These are phyloP conservation scores for Vigna nakashimae DNA, from an alignment of 306 rosid genomes.

Conservation along the genomic window DNA sequence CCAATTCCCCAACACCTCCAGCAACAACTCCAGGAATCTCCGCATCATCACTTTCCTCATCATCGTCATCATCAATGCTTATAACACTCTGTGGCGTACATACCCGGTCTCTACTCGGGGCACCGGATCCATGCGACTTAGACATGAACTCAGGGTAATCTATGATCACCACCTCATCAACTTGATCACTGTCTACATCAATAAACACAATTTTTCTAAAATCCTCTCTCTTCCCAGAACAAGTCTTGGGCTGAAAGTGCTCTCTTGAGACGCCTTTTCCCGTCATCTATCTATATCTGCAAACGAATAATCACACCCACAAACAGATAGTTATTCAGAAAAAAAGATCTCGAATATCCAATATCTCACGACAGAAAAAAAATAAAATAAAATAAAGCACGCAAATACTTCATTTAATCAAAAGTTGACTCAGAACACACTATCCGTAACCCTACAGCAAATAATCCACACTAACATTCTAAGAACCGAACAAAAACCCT, in stretches of 20 bases:
- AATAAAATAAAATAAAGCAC: background rate
- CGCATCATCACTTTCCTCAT: constrained; percentile 60
- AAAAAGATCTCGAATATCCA: background rate
- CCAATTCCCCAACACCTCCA: constrained; percentile 69
- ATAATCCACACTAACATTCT: background rate
- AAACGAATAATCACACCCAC: constrained; percentile 1
- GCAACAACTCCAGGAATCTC: constrained; percentile 41
- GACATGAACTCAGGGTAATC: constrained; percentile 54
- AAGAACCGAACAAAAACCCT: constrained; percentile 25
- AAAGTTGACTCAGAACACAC: background rate
- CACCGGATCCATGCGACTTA: constrained; percentile 47
- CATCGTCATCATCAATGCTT: constrained; percentile 64
- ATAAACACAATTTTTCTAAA: constrained; percentile 58
- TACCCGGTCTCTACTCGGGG: constrained; percentile 47
- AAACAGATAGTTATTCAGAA: constrained; percentile 29
- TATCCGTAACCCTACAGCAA: background rate
- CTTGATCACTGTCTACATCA: constrained; percentile 70
- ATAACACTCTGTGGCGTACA: constrained; percentile 55
- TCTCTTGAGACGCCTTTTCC: constrained; percentile 57
- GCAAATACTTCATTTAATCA: background rate
- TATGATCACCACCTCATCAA: constrained; percentile 61
- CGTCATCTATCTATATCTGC: constrained; percentile 61
- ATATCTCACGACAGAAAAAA: background rate
- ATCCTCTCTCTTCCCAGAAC: constrained; percentile 60
- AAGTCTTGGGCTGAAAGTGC: constrained; percentile 53